These are phyloP conservation scores for Yamadazyma kanchanaburiensis DNA, from an alignment of 1,139 yeast genomes.

Conservation along the genomic window DNA sequence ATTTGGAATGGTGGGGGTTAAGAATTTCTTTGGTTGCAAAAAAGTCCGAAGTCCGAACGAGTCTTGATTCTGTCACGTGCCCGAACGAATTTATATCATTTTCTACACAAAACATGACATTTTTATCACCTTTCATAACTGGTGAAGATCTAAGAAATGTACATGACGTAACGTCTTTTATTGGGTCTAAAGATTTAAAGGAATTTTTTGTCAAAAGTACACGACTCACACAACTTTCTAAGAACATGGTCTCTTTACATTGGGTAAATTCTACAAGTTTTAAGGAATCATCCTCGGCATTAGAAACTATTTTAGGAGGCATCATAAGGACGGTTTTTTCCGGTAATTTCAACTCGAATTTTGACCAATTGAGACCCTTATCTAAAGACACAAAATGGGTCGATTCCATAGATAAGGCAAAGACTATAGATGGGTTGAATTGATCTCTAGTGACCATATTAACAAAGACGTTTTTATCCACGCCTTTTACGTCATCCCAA, in stretches of 20 bases:
- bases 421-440: slow-evolving; percentile 45
- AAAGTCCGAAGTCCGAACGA: slow-evolving; percentile 53
- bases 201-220: slow-evolving; percentile 54
- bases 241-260: slow-evolving; percentile 28
- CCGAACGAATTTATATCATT: slow-evolving; percentile 42
- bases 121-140: slow-evolving; percentile 28
- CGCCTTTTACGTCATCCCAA: slow-evolving; percentile 41
- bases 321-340: slow-evolving; percentile 8
- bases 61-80: slow-evolving; percentile 36
- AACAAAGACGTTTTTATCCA: slow-evolving; percentile 21
- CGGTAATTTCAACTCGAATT: slow-evolving; percentile 25
- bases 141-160: slow-evolving; percentile 46
- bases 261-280: slow-evolving; percentile 35
- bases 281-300: slow-evolving; percentile 37
- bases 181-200: slow-evolving; percentile 34
- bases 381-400: slow-evolving; percentile 54
- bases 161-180: slow-evolving; percentile 25
- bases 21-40: slow-evolving; percentile 35
- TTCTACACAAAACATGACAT: slow-evolving; percentile 49
- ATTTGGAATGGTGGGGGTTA: slow-evolving; percentile 21
- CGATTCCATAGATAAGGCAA: slow-evolving; percentile 39
- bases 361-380: slow-evolving; percentile 56
- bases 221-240: slow-evolving; percentile 29
- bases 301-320: slow-evolving; percentile 28
- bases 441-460: slow-evolving; percentile 41